Evolutionary conservation across 2,329 filamentous ascomycete species (phyloP).

Genomic region (Eutypa lata): DNA sequence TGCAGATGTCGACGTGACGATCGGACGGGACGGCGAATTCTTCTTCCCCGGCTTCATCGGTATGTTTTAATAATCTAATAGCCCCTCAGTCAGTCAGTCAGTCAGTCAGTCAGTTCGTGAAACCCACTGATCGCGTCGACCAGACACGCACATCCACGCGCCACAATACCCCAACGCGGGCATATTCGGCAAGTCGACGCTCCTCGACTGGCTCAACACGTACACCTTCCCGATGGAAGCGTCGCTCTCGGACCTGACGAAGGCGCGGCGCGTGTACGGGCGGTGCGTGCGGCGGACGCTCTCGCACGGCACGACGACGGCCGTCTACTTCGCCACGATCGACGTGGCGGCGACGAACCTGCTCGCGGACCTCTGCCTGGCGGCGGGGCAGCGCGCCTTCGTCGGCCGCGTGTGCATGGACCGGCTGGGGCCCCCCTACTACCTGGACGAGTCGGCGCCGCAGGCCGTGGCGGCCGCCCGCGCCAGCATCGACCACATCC

Average conservation of each 20-base stretch:
- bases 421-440: constrained; percentile 68
- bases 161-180: constrained; percentile 92
- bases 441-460: constrained; percentile 70
- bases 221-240: constrained; percentile 95
- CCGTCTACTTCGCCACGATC: constrained; percentile 91
- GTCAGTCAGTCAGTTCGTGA: too few species aligned
- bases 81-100: too few species aligned
- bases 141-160: constrained; percentile 94
- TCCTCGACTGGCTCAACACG: constrained; percentile 87
- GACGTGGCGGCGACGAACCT: constrained; percentile 88
- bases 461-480: constrained; percentile 54
- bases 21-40: constrained; percentile 55
- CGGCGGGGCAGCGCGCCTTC: constrained; percentile 80
- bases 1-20: constrained; percentile 35
- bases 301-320: constrained; percentile 86
- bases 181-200: constrained; percentile 88
- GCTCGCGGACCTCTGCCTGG: constrained; percentile 78
- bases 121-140: constrained; percentile 18
- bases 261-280: constrained; percentile 70
- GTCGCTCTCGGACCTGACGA: constrained; percentile 61
- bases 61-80: too few species aligned
- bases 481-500: constrained; percentile 63
- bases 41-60: constrained; percentile 84
- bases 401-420: constrained; percentile 98
- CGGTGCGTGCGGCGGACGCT: constrained; percentile 78